These are phyloP conservation scores for Aspergillus sclerotioniger DNA, from an alignment of 495 filamentous ascomycete genomes.

Conservation along the genomic window DNA sequence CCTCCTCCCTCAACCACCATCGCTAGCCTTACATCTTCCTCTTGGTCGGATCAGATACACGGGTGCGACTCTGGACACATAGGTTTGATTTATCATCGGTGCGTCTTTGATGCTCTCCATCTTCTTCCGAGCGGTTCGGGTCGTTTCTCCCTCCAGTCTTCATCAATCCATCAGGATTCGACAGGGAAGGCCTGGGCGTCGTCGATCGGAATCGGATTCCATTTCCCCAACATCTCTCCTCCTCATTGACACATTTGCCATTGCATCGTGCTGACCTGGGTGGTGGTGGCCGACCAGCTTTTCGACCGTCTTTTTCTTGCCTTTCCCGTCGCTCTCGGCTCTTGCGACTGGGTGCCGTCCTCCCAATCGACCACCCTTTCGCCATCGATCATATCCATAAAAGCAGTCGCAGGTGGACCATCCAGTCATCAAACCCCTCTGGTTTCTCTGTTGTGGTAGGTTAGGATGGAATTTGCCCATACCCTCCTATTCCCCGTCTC, in stretches of 20 bases:
- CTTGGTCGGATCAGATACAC: constrained; percentile 19
- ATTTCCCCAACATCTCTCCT: constrained; percentile 16
- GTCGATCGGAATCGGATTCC: constrained; percentile 13
- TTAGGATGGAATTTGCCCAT: constrained; percentile 38
- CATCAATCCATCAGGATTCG: constrained; percentile 36
- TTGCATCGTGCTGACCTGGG: constrained; percentile 31
- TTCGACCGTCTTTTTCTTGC: constrained; percentile 29
- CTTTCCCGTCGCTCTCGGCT: constrained; percentile 40
- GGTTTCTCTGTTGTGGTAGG: constrained; percentile 41
- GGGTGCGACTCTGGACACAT: constrained; percentile 32
- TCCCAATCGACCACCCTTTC: constrained; percentile 39
- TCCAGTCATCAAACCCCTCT: constrained; percentile 30
- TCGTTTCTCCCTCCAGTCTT: constrained; percentile 30
- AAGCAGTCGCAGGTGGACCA: constrained; percentile 39
- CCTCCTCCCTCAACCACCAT: constrained; percentile 27
- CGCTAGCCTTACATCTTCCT: constrained; percentile 20
- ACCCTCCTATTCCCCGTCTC: constrained; percentile 29
- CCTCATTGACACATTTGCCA: constrained; percentile 16
- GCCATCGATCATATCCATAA: constrained; percentile 25
- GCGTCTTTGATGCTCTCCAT: constrained; percentile 38
- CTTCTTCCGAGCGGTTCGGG: constrained; percentile 40
- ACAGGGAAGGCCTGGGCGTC: constrained; percentile 30
- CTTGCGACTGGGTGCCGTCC: constrained; percentile 40
- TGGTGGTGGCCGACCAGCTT: constrained; percentile 23
- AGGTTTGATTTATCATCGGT: constrained; percentile 34